Percentiles rank a stretch among this genome's conserved stretches.
Conservation (phyloP, 192 early-diverging fungal species). For the Kappamyces sp. region DNA sequence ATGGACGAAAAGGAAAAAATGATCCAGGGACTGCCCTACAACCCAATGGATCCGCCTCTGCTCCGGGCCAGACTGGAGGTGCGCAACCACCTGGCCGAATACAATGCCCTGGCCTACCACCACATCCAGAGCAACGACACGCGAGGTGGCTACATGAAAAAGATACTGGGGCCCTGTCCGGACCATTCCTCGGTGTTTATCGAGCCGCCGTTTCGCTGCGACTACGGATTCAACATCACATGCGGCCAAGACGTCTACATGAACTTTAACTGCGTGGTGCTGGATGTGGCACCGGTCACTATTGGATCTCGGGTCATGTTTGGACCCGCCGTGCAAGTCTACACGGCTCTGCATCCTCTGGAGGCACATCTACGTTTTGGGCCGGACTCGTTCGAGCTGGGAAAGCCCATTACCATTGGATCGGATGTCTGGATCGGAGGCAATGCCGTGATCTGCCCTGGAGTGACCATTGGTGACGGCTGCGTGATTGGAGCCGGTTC, state of each 20-base stretch:
- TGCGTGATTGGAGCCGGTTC: conserved; percentile 64
- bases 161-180: neutral
- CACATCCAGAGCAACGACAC: neutral
- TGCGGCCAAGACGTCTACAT: conserved; percentile 70
- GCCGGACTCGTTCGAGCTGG: conserved; percentile 26
- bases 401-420: conserved; percentile 58
- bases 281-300: conserved; percentile 67
- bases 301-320: conserved; percentile 70
- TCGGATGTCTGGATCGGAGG: conserved; percentile 89
- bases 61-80: neutral
- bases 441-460: conserved; percentile 68
- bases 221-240: conserved; percentile 51
- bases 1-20: conserved; percentile 8
- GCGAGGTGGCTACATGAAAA: neutral
- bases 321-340: conserved; percentile 72
- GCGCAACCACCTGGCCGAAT: no score
- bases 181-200: neutral
- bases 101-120: no score
- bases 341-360: conserved; percentile 66
- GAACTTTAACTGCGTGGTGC: conserved; percentile 67
- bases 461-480: conserved; percentile 83
- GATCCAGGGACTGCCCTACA: neutral
- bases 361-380: conserved; percentile 22
- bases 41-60: neutral
- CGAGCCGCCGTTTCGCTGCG: neutral